Evolutionary conservation across 306 rosid species (phyloP).

Genomic region (Alnus rubra): DNA sequence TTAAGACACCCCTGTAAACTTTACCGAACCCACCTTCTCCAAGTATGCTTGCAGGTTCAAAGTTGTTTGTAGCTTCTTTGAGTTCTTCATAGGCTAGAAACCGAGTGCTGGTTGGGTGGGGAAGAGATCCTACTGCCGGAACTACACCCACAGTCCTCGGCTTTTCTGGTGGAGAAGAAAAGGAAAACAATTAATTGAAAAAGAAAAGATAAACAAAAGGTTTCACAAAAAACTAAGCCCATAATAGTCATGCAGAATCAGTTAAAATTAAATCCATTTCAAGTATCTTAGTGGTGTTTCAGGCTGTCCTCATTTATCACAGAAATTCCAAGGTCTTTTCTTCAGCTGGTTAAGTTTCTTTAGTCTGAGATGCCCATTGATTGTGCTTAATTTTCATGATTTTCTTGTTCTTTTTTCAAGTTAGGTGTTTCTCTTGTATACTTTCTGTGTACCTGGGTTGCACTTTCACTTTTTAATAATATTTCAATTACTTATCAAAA

Average conservation of each 20-base stretch:
- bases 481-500: too few relatives aligned
- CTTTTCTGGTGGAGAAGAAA: slow-evolving; percentile 56
- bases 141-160: slow-evolving; percentile 46
- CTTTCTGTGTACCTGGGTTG: too few relatives aligned
- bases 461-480: too few relatives aligned
- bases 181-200: slow-evolving; percentile 6
- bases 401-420: too few relatives aligned
- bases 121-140: slow-evolving; percentile 59
- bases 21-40: slow-evolving; percentile 98
- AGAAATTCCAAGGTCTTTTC: neutral
- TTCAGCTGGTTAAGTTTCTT: neutral
- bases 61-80: slow-evolving; percentile 91
- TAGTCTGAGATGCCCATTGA: neutral
- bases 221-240: neutral
- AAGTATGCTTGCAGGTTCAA: slow-evolving; percentile 71
- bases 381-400: too few relatives aligned
- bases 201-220: slow-evolving; percentile 9
- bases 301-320: slow-evolving; percentile 8
- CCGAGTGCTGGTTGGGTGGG: slow-evolving; percentile 92
- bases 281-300: slow-evolving; percentile 14
- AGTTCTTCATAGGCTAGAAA: slow-evolving; percentile 94
- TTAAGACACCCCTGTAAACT: slow-evolving; percentile 88
- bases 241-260: neutral
- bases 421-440: too few relatives aligned
- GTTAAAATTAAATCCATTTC: neutral